Evolutionary conservation across 371 early-diverging fungal genomes (phyloP).

Genomic region (Actinomortierella ambigua): DNA sequence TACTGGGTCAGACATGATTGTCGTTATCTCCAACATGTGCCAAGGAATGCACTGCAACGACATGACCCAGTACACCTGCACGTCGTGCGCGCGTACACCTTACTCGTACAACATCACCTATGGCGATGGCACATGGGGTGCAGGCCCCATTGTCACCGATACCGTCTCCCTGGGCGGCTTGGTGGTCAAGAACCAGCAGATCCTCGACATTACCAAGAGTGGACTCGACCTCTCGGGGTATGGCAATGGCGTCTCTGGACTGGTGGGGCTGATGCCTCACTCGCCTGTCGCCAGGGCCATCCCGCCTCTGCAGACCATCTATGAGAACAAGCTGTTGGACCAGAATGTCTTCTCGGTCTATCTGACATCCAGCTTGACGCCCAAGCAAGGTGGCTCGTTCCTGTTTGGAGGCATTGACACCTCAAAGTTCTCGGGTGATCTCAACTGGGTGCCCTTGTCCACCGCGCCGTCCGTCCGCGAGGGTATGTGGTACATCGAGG

Average conservation of each 20-base stretch:
- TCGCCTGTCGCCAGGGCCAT: conserved; percentile 23
- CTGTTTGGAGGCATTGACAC: conserved; percentile 41
- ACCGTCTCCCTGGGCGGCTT: conserved; percentile 41
- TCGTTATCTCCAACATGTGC: conserved; percentile 39
- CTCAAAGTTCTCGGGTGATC: conserved; percentile 22
- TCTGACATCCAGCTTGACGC: conserved; percentile 11
- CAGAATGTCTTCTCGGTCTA: conserved; percentile 48
- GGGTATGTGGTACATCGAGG: conserved; percentile 42
- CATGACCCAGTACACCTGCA: conserved; percentile 38
- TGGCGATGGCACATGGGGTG: conserved; percentile 44
- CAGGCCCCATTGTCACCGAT: conserved; percentile 40
- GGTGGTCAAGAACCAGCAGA: conserved; percentile 32
- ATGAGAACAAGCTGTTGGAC: conserved; percentile 30
- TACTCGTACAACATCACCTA: conserved; percentile 43
- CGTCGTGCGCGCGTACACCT: conserved; percentile 28
- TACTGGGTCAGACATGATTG: conserved; percentile 46
- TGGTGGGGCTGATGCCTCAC: conserved; percentile 41
- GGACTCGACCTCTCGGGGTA: conserved; percentile 32
- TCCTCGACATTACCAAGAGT: conserved; percentile 33
- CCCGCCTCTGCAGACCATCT: conserved; percentile 30
- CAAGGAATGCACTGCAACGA: conserved; percentile 24
- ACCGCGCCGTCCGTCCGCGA: conserved; percentile 9
- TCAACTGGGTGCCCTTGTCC: conserved; percentile 35
- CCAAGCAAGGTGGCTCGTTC: conserved; percentile 36
- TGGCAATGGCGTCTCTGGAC: conserved; percentile 29